These are phyloP conservation scores for Chalaropsis thielavioides DNA, from an alignment of 2,329 filamentous ascomycete species.

Conservation along the genomic window DNA sequence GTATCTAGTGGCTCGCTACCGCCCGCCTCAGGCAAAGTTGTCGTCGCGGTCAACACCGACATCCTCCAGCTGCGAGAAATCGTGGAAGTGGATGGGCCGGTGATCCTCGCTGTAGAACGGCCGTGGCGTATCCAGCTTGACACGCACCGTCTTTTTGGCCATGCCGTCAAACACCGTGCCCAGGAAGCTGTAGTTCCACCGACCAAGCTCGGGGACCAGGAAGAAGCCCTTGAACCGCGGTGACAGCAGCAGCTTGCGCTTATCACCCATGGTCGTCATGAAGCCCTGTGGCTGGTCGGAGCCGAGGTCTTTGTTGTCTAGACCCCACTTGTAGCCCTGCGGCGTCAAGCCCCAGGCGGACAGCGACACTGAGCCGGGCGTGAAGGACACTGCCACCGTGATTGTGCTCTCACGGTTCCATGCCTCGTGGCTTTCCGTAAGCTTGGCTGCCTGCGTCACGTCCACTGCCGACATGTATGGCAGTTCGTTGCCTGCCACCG, in stretches of 20 bases:
- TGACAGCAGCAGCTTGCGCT: constrained; percentile 82
- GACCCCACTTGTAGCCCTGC: constrained; percentile 90
- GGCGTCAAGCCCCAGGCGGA: constrained; percentile 89
- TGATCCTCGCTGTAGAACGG: constrained; percentile 89
- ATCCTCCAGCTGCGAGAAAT: constrained; percentile 93
- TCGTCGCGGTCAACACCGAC: constrained; percentile 88
- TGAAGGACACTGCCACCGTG: constrained; percentile 92
- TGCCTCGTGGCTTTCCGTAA: constrained; percentile 62
- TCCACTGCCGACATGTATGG: constrained; percentile 93
- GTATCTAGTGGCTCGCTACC: not conserved
- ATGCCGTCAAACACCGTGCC: constrained; percentile 73
- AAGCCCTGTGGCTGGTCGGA: constrained; percentile 94
- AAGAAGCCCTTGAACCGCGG: constrained; percentile 94
- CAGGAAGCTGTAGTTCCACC: constrained; percentile 99
- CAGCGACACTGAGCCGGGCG: constrained; percentile 86
- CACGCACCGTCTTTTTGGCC: constrained; percentile 80
- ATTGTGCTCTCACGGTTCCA: constrained; percentile 84
- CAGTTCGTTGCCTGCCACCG: constrained; percentile 82
- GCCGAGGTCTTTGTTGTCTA: constrained; percentile 81
- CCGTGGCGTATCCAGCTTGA: constrained; percentile 83
- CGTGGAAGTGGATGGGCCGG: constrained; percentile 87
- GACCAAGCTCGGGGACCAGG: constrained; percentile 74
- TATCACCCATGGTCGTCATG: constrained; percentile 80
- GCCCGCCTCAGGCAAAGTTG: constrained; percentile 61
- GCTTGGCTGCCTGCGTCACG: constrained; percentile 81